These are phyloP conservation scores for Apostasia shenzhenica DNA, from an alignment of 106 monocot genomes.

Conservation along the genomic window DNA sequence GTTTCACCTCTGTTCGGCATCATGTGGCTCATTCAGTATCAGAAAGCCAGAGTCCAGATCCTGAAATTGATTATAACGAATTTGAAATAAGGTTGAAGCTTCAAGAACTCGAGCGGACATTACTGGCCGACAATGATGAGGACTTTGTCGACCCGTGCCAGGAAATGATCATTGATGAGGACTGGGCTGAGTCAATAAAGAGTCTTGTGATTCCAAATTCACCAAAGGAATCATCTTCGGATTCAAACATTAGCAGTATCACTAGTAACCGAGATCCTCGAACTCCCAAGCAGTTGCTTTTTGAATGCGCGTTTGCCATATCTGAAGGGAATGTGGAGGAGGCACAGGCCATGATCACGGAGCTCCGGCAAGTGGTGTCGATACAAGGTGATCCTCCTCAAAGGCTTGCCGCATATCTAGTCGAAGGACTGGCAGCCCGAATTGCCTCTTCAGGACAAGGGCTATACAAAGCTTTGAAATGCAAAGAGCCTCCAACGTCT, in stretches of 20 bases:
- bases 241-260: slow-evolving; percentile 51
- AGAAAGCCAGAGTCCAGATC: slow-evolving; percentile 39
- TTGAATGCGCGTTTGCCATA: slow-evolving; percentile 71
- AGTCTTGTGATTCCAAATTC: slow-evolving; percentile 42
- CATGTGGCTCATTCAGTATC: slow-evolving; percentile 40
- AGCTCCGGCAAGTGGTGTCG: slow-evolving; percentile 79
- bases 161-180: slow-evolving; percentile 39
- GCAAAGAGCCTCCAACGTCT: slow-evolving; percentile 78
- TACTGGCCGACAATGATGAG: slow-evolving; percentile 60
- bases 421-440: slow-evolving; percentile 87
- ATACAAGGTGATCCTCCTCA: slow-evolving; percentile 90
- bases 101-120: slow-evolving; percentile 76
- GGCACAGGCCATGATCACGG: slow-evolving; percentile 53
- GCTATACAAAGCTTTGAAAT: slow-evolving; percentile 76
- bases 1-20: slow-evolving; percentile 24
- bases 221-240: slow-evolving; percentile 71
- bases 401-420: slow-evolving; percentile 83
- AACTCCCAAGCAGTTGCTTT: slow-evolving; percentile 81
- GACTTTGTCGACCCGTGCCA: slow-evolving; percentile 25
- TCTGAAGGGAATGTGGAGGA: slow-evolving; percentile 62
- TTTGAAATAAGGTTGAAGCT: slow-evolving; percentile 77
- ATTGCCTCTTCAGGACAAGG: slow-evolving; percentile 73
- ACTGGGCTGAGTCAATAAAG: slow-evolving; percentile 75
- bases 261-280: slow-evolving; percentile 40
- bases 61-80: slow-evolving; percentile 56